Conservation (phyloP, 768 basidiomycete genomes). For the Punctularia strigosozonata region DNA sequence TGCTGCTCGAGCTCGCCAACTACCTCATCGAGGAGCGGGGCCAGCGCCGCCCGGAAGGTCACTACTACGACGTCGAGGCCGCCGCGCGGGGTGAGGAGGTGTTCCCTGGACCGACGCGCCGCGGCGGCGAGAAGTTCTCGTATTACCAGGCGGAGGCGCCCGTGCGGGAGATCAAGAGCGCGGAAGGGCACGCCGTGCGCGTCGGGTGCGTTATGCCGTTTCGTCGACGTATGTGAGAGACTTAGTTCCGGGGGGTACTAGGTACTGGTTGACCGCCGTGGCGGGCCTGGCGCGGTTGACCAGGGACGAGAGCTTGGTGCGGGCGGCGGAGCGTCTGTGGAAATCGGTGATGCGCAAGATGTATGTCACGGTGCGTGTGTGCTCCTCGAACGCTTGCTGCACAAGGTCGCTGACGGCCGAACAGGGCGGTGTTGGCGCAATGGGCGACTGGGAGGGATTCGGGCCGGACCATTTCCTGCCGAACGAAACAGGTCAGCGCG, state of each 20-base stretch:
- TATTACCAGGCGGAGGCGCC: slow-evolving; percentile 11
- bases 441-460: slow-evolving; percentile 12
- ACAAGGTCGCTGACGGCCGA: background rate
- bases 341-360: slow-evolving; percentile 8
- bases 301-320: slow-evolving; percentile 5
- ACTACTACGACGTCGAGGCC: slow-evolving; percentile 11
- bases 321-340: slow-evolving; percentile 7
- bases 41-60: slow-evolving; percentile 3
- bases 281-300: slow-evolving; percentile 7
- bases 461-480: slow-evolving; percentile 11
- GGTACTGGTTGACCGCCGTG: slow-evolving; percentile 12
- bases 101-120: slow-evolving; percentile 5
- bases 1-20: slow-evolving; percentile 7
- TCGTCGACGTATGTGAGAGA: background rate
- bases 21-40: slow-evolving; percentile 13
- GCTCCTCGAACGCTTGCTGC: background rate
- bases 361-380: slow-evolving; percentile 9
- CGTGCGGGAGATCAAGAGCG: slow-evolving; percentile 3
- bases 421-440: slow-evolving; percentile 11
- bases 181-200: slow-evolving; percentile 9
- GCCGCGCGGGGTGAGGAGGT: slow-evolving; percentile 8
- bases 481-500: slow-evolving; percentile 8
- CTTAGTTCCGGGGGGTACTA: background rate
- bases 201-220: slow-evolving; percentile 6
- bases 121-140: slow-evolving; percentile 6